phyloP scores from a whole-genome alignment of 495 filamentous ascomycete genomes.

The Penicillium canescens region DNA sequence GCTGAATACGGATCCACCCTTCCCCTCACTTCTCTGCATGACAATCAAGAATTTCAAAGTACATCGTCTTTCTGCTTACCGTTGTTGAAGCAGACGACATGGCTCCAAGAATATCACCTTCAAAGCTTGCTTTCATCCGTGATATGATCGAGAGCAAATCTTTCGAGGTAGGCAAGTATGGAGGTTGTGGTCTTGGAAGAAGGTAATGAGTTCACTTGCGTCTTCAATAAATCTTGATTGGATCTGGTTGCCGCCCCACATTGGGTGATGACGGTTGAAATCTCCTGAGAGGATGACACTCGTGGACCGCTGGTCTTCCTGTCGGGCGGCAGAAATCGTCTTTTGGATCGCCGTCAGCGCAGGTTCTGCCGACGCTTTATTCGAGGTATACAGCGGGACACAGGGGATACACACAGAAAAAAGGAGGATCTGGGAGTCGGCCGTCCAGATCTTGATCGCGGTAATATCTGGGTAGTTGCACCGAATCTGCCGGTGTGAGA shows the following conservation, averaged over 20 bases:
- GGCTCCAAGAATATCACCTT: too few relatives aligned
- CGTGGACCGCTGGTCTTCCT: neutral
- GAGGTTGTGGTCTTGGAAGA: conserved; percentile 16
- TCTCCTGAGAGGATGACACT: conserved; percentile 23
- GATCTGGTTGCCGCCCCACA: conserved; percentile 19
- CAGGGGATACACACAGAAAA: conserved; percentile 23
- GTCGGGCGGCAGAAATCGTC: conserved; percentile 12
- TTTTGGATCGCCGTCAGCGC: conserved; percentile 20
- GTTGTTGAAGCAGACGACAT: too few relatives aligned
- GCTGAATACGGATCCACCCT: too few relatives aligned
- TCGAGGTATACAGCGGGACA: conserved; percentile 3
- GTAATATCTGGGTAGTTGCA: conserved; percentile 27
- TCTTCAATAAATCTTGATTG: conserved; percentile 16
- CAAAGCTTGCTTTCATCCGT: too few relatives aligned
- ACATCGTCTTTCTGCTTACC: too few relatives aligned
- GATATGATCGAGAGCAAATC: too few relatives aligned
- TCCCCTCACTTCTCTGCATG: too few relatives aligned
- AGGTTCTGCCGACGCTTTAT: conserved; percentile 3
- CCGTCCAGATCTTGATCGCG: conserved; percentile 25
- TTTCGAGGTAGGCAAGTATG: conserved; percentile 13
- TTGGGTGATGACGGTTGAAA: conserved; percentile 27
- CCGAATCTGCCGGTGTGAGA: conserved; percentile 20
- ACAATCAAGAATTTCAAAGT: too few relatives aligned
- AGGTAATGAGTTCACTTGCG: conserved; percentile 17
- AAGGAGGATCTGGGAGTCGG: conserved; percentile 21